Base-by-base conservation (phyloP, 2,329 filamentous ascomycete genomes). In the Graphilbum ipis-grandicollis region DNA sequence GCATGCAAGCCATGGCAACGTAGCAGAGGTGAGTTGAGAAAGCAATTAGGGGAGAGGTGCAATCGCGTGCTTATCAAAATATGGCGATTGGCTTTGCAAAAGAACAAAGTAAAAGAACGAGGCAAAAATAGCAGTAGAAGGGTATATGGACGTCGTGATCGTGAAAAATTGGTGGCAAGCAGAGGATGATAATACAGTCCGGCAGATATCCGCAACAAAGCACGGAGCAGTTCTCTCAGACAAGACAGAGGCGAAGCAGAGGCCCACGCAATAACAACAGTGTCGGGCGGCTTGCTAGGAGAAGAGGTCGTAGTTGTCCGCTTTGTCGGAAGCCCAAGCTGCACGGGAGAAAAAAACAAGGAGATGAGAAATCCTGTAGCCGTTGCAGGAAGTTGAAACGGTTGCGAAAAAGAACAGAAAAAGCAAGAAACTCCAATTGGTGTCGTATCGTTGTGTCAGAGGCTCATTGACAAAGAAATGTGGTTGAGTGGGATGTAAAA, bases 1-100 rank as follows among this genome's bases (percentile, higher is more conserved):
- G 75, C 66, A 93, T 73, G 66, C 84, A 93, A 63, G 85, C 82
- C 84, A 93, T 67, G 23, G 19, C 21, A 8, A 39, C 31, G n/a
- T 5, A 22, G 15, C 17, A 40, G 41, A 45, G 34, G n/a, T n/a
- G n/a, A n/a, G n/a, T n/a, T n/a, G n/a, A 41, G 6, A 43, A 42
- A 42, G 36, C 41, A 40, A 42, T 41, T 41, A 43, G 38, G 19
- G 42, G 46, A 45, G 39, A 40, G 39, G 37, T 33, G 23, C 30
- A 31, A 19, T n/a, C 29, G 14, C 31, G 30, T 31, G 28, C 31
- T 5, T 31, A 19, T 26, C 14, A 26, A 36, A 22, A 22, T 12
- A 17, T 22, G 18, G n/a, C 19, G 25, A 26, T 38, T 23, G 32
- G 34, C 19, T 15, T 31, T 12, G 15, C 21, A 14, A 19, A 36